Evolutionary conservation across 2,329 filamentous ascomycete genomes (phyloP), one percentile per base, ranked within the genome.

Genomic region (Ophiostoma sp.): DNA sequence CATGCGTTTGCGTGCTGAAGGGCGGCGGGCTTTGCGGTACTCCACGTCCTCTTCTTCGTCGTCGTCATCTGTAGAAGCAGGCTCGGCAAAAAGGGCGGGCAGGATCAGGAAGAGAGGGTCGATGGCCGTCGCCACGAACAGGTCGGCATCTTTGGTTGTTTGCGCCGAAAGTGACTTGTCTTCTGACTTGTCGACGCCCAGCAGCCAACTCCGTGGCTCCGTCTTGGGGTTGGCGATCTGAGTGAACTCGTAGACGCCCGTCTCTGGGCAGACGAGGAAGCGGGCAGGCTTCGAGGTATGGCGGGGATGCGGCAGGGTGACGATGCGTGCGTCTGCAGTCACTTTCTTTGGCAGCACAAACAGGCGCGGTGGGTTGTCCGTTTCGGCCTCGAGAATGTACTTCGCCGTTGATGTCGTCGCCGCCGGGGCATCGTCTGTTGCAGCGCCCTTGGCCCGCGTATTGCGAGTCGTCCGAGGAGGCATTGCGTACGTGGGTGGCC

Each of bases 91-190:
- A 1, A 98, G 82, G 4, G 88, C 84, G 0, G 94, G 90, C 1
- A 98, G 81, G 3, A 96, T 76, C 66, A 98, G 81, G 79, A 98
- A 98, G 3, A 97, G 75, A 5, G 91, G 85, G 76, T 99, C 95
- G 67, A 97, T 82, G 1, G 87, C 85, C 1, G 95, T 97, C 8
- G 94, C 92, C 69, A 98, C 79, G 74, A 90, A 89, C n/a, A 98
- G 79, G 70, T 93, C 87, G 45, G 92, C 87, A 60, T 83, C 83
- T 74, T 88, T 87, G 45, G 87, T 84, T 38, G 92, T 73, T 49
- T 79, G 77, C 0, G 77, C 69, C n/a, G 73, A 69, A n/a, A 78
- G 75, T 7, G 38, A 70, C 7, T 60, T 71, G 60, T 40, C 41
- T 1, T 8, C 41, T 14, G 16, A 42, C 3, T 66, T n/a, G 47